Conservation (phyloP, 192 early-diverging fungal genomes). For the Coemansia sp. region DNA sequence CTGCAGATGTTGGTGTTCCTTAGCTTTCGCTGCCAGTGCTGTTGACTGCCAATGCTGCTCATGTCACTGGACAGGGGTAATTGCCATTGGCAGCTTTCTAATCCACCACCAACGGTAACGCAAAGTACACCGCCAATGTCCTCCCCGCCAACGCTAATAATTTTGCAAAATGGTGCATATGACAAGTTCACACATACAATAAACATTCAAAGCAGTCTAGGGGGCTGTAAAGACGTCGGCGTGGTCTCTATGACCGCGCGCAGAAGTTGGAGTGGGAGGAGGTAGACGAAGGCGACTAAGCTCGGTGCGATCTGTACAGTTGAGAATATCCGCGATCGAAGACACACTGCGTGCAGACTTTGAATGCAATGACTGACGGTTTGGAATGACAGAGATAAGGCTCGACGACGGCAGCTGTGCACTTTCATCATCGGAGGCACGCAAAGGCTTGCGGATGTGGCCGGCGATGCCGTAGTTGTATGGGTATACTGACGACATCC, state of each 20-base stretch:
- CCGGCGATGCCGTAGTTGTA: slow-evolving; percentile 53
- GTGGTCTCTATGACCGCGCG: slow-evolving; percentile 32
- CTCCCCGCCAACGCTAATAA: too few species aligned
- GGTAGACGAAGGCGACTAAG: slow-evolving; percentile 52
- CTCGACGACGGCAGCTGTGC: slow-evolving; percentile 13
- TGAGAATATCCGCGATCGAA: slow-evolving; percentile 53
- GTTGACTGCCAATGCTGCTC: too few species aligned
- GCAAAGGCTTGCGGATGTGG: slow-evolving; percentile 47
- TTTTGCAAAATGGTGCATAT: neutral
- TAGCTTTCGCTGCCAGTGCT: too few species aligned
- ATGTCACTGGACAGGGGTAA: too few species aligned
- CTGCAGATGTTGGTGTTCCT: too few species aligned
- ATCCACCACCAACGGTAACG: too few species aligned
- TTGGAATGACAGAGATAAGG: slow-evolving; percentile 9
- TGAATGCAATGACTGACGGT: slow-evolving; percentile 32
- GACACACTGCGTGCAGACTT: slow-evolving; percentile 52
- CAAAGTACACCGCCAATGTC: too few species aligned
- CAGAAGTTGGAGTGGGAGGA: slow-evolving; percentile 44
- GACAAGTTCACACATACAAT: slow-evolving; percentile 3
- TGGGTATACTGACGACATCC: slow-evolving; percentile 49
- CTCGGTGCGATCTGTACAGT: slow-evolving; percentile 54
- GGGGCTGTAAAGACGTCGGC: slow-evolving; percentile 24
- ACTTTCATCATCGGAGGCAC: slow-evolving; percentile 6
- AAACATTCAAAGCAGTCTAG: slow-evolving; percentile 18
- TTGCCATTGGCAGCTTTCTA: too few species aligned